These are phyloP conservation scores for Prunus yedoensis DNA, from an alignment of 331 rosid genomes.

Conservation along the genomic window DNA sequence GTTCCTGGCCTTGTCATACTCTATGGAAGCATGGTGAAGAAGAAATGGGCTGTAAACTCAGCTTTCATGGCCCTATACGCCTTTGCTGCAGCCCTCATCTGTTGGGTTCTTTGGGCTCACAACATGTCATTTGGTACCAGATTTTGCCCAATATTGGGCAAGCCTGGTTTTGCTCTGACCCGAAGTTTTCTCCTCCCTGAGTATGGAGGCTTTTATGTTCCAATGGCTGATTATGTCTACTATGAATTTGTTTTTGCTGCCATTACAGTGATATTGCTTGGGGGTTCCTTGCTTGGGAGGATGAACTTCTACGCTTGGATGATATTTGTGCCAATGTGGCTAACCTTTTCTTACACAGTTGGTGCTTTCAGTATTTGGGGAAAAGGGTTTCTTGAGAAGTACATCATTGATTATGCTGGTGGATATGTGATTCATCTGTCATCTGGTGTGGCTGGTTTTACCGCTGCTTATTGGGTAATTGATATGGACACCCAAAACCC, in stretches of 20 bases:
- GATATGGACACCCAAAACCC: background rate
- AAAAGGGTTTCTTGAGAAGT: slow-evolving; percentile 35
- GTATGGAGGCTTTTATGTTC: slow-evolving; percentile 17
- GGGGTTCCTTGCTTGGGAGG: slow-evolving; percentile 75
- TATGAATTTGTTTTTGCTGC: slow-evolving; percentile 76
- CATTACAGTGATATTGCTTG: slow-evolving; percentile 68
- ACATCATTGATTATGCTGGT: slow-evolving; percentile 66
- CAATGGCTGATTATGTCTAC: slow-evolving; percentile 62
- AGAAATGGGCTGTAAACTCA: slow-evolving; percentile 71
- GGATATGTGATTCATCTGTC: slow-evolving; percentile 77
- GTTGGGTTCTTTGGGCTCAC: slow-evolving; percentile 81
- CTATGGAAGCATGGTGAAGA: slow-evolving; percentile 67
- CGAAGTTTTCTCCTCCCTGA: slow-evolving; percentile 29
- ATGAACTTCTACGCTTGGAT: slow-evolving; percentile 78
- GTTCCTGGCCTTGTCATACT: slow-evolving; percentile 64
- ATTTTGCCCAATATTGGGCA: slow-evolving; percentile 30
- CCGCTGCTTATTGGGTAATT: slow-evolving; percentile 75
- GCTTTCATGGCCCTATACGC: slow-evolving; percentile 70
- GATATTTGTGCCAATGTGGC: slow-evolving; percentile 77
- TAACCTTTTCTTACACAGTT: slow-evolving; percentile 52
- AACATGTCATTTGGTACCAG: slow-evolving; percentile 50
- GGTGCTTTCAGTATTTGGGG: slow-evolving; percentile 77
- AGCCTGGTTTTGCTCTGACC: slow-evolving; percentile 42
- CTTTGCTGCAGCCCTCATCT: slow-evolving; percentile 51
- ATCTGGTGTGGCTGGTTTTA: slow-evolving; percentile 77